These are phyloP conservation scores for Cutaneotrichosporon sp. DNA, from an alignment of 1,284 basidiomycete species.

Conservation along the genomic window DNA sequence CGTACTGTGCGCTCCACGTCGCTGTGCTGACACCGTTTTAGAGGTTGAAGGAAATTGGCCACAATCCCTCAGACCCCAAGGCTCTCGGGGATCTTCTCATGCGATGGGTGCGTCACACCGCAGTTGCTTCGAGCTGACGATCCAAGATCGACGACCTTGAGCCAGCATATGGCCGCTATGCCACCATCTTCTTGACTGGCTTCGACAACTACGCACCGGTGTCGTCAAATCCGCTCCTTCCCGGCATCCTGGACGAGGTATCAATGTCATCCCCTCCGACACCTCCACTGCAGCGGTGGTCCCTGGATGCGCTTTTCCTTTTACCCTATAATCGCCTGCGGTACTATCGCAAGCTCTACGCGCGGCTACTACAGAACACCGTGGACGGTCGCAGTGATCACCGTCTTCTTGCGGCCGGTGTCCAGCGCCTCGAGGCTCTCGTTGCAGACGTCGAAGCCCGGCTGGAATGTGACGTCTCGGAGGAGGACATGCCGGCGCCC, in stretches of 20 bases:
- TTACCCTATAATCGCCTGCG: conserved; percentile 77
- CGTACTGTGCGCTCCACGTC: conserved; percentile 34
- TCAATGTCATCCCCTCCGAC: conserved; percentile 60
- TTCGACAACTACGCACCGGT: conserved; percentile 83
- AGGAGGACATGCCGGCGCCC: conserved; percentile 24
- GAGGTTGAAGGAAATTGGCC: conserved; percentile 91
- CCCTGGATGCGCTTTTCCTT: conserved; percentile 78
- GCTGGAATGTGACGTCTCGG: conserved; percentile 46
- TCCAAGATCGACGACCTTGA: conserved; percentile 84
- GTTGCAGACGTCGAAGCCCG: conserved; percentile 64
- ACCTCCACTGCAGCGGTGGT: conserved; percentile 58
- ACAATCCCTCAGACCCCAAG: conserved; percentile 88
- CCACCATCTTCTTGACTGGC: conserved; percentile 64
- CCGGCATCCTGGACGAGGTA: conserved; percentile 64
- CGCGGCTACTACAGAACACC: conserved; percentile 78
- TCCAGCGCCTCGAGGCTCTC: conserved; percentile 73
- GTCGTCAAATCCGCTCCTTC: conserved; percentile 66
- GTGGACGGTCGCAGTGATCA: conserved; percentile 84
- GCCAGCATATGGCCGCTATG: conserved; percentile 77
- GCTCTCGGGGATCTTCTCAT: conserved; percentile 92
- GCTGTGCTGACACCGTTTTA: conserved; percentile 40
- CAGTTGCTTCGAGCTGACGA: no score
- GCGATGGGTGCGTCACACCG: conserved; percentile 75
- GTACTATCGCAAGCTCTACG: conserved; percentile 91
- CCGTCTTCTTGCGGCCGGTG: conserved; percentile 68